Evolutionary conservation across 2,329 filamentous ascomycete genomes (phyloP).

Genomic region (Fusarium tricinctum): DNA sequence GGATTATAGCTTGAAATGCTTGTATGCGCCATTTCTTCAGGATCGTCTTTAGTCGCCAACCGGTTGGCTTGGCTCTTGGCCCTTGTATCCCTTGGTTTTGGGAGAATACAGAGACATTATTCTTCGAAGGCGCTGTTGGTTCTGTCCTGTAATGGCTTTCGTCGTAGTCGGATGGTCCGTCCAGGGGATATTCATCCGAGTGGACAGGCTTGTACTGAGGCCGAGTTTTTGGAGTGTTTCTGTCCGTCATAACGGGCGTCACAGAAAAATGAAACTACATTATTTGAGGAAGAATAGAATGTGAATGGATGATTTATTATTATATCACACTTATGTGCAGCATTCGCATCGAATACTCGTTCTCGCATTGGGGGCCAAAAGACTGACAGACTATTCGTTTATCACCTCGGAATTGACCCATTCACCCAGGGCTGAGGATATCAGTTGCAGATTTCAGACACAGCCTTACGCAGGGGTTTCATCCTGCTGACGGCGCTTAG

Average conservation of each 20-base stretch:
- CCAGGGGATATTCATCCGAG: conserved; percentile 20
- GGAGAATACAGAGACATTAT: background rate
- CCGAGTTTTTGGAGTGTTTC: background rate
- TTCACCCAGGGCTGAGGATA: background rate
- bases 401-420: background rate
- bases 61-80: background rate
- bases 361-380: conserved; percentile 6
- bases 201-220: conserved; percentile 38
- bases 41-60: conserved; percentile 33
- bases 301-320: background rate
- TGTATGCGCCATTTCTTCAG: conserved; percentile 42
- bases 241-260: conserved; percentile 7
- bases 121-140: background rate
- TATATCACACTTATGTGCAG: background rate
- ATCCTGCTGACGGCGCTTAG: background rate
- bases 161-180: background rate
- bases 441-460: background rate
- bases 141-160: background rate
- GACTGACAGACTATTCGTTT: background rate
- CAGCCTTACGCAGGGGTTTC: conserved; percentile 13
- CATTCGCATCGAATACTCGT: background rate
- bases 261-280: background rate
- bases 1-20: conserved; percentile 12
- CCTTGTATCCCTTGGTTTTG: background rate
- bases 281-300: background rate